Evolutionary conservation across 2,329 filamentous ascomycete genomes (phyloP), one percentile per base, ranked within the genome.

Genomic region (Pseudocercospora macadamiae): DNA sequence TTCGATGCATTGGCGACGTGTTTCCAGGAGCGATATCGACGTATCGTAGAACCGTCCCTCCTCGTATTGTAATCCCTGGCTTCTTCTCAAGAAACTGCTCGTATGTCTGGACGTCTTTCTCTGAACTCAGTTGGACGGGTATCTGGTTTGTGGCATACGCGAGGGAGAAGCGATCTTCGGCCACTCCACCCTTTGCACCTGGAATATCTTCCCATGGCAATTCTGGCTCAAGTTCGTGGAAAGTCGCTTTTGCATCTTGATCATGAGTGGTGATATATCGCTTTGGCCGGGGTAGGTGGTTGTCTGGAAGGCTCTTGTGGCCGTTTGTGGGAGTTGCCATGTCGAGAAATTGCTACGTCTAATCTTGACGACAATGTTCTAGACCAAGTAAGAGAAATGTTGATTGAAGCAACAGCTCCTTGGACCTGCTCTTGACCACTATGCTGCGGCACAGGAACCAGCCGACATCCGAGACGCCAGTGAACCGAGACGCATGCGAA

Each of bases 251-350:
- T 53, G 74, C 74, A 23, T 62, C 64, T 26, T 51, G 21, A 59
- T 69, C 69, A 70, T 77, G 74, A 18, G 71, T 73, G 19, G 75
- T 77, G 53, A 76, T 76, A 61, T 69, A 73, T 53, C 75, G 74
- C 59, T 72, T 70, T 58, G 72, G 37, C 14, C 47, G 30, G 9
- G 57, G 53, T 4, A 57, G 47, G 21, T 25, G 30, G 14, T 55
- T 55, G 26, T 55, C 42, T 3, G 39, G 39, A 6, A 44, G 18
- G 5, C 16, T 19, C 39, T 44, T 44, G 16, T 16, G 16, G 7
- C 39, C 39, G 19, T 10, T 44, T 19, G 39, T 44, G 39, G 4
- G 9, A 21, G 39, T 12, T 23, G 39, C 19, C 39, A 44, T 44
- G 16, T 44, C 21, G 12, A 32, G 28, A 32, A 6, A 7, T 32